These are phyloP conservation scores for Pichia kluyveri DNA, from an alignment of 805 yeast species.

Conservation along the genomic window DNA sequence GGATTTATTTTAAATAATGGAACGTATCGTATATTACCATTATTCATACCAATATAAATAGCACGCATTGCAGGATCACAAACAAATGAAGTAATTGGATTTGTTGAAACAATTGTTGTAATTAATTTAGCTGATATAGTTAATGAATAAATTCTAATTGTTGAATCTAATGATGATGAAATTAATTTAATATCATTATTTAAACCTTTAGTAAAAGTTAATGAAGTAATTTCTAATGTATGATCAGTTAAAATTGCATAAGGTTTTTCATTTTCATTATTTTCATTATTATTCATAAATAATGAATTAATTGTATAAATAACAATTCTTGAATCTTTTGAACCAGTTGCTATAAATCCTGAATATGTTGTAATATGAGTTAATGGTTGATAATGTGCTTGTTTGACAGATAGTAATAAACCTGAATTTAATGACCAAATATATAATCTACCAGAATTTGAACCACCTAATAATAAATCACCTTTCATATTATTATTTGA, in stretches of 20 bases:
- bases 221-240: slow-evolving; percentile 36
- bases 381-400: slow-evolving; percentile 77
- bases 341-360: slow-evolving; percentile 64
- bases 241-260: slow-evolving; percentile 53
- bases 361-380: slow-evolving; percentile 52
- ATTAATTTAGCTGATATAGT: slow-evolving; percentile 28
- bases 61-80: slow-evolving; percentile 76
- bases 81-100: slow-evolving; percentile 46
- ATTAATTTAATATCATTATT: slow-evolving; percentile 53
- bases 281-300: slow-evolving; percentile 1
- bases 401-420: slow-evolving; percentile 56
- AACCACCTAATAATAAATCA: slow-evolving; percentile 56
- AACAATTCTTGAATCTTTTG: slow-evolving; percentile 70
- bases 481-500: slow-evolving; percentile 3
- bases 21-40: slow-evolving; percentile 53
- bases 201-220: slow-evolving; percentile 36
- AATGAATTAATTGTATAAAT: slow-evolving; percentile 45
- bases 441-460: slow-evolving; percentile 66
- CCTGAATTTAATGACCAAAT: slow-evolving; percentile 86
- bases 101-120: slow-evolving; percentile 64
- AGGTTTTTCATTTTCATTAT: slow-evolving; percentile 40
- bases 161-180: slow-evolving; percentile 65
- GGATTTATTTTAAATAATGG: slow-evolving; percentile 37
- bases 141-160: slow-evolving; percentile 64
- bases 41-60: slow-evolving; percentile 56